phyloP scores from a whole-genome alignment of 768 basidiomycete species.

The Termitomyces sp. region DNA sequence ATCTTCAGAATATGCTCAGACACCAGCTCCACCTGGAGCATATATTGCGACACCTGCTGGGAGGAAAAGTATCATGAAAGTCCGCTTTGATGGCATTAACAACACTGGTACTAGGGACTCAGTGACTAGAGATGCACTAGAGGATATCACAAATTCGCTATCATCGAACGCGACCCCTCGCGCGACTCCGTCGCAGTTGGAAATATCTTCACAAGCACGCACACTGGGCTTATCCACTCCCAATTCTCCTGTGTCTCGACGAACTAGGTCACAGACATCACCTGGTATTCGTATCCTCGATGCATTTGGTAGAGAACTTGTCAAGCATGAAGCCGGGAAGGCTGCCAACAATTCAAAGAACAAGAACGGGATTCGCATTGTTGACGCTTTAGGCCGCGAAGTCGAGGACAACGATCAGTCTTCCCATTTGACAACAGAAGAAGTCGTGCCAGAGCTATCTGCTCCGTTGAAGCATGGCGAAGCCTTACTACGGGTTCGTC shows the following conservation, averaged over 20 bases:
- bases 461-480: conserved; percentile 38
- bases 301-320: conserved; percentile 55
- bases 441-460: conserved; percentile 16
- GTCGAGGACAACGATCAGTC: conserved; percentile 32
- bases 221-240: conserved; percentile 16
- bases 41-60: conserved; percentile 58
- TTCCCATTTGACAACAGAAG: conserved; percentile 2
- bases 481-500: conserved; percentile 53
- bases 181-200: background rate
- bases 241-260: conserved; percentile 13
- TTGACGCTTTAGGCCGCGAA: conserved; percentile 69
- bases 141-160: conserved; percentile 5
- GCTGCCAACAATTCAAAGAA: conserved; percentile 18
- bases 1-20: conserved; percentile 43
- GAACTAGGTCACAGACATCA: conserved; percentile 39
- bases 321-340: conserved; percentile 5
- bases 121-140: conserved; percentile 4
- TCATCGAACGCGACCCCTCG: background rate
- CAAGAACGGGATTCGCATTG: conserved; percentile 48
- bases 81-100: conserved; percentile 58
- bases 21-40: conserved; percentile 67
- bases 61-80: conserved; percentile 61
- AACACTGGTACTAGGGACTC: conserved; percentile 2
- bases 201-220: background rate
- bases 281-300: conserved; percentile 65